Evolutionary conservation across 208 protist species (phyloP).

Genomic region (Naegleria lovaniensis): DNA sequence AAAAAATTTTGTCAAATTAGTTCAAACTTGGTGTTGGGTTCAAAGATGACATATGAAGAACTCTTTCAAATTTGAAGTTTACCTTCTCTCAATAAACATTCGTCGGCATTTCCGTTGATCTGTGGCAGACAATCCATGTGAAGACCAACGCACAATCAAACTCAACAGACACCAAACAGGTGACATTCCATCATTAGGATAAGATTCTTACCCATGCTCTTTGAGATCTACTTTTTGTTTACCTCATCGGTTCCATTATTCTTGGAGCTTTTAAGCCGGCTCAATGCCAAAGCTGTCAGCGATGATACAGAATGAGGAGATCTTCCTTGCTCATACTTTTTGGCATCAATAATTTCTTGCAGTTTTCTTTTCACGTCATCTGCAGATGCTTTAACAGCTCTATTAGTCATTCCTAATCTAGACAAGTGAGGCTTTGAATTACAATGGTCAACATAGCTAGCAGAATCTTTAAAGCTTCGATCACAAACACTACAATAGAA

Average conservation of each 20-base stretch:
- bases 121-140: too few relatives aligned
- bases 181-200: too few relatives aligned
- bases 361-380: constrained; percentile 1
- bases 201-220: not conserved
- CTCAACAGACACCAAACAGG: too few relatives aligned
- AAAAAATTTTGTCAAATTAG: too few relatives aligned
- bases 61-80: too few relatives aligned
- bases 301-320: not conserved
- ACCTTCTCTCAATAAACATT: too few relatives aligned
- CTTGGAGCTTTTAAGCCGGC: not conserved
- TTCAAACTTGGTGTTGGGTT: too few relatives aligned
- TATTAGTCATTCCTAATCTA: not conserved
- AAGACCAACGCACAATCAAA: too few relatives aligned
- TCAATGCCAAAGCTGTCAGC: not conserved
- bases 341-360: not conserved
- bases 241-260: not conserved
- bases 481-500: not conserved
- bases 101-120: too few relatives aligned
- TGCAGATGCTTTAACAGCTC: not conserved
- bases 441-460: not conserved
- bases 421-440: not conserved
- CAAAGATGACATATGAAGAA: too few relatives aligned
- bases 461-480: not conserved
- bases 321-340: not conserved
- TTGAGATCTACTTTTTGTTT: not conserved